Conservation (phyloP, 2,329 filamentous ascomycete species). For the Herpomyces periplanetae region DNA sequence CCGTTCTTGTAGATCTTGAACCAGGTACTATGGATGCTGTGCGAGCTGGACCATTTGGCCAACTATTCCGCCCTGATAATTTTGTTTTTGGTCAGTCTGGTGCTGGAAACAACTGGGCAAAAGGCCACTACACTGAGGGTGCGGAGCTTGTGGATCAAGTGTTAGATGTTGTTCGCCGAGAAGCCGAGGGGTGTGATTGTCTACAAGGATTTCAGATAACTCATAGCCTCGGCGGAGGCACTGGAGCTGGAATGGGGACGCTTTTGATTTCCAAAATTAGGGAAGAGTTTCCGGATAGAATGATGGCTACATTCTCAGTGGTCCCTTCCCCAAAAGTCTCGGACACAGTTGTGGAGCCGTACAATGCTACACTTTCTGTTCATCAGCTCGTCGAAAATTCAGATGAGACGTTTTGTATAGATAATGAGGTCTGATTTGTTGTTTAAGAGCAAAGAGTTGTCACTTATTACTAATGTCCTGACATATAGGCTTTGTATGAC, state of each 20-base stretch:
- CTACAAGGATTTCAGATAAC: conserved; percentile 99
- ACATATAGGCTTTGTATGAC: conserved; percentile 46
- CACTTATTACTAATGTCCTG: conserved; percentile 3
- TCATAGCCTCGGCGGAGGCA: conserved; percentile 98
- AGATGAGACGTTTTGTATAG: conserved; percentile 98
- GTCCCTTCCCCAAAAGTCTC: conserved; percentile 97
- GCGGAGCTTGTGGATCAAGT: conserved; percentile 94
- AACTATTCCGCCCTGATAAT: conserved; percentile 99
- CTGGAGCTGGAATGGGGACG: conserved; percentile 98
- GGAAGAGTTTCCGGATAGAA: conserved; percentile 97
- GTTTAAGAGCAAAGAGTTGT: conserved; percentile 1
- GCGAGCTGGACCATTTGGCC: conserved; percentile 82
- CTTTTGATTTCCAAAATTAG: conserved; percentile 99
- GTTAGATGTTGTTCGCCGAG: conserved; percentile 85
- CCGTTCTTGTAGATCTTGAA: conserved; percentile 95
- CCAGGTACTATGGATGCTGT: conserved; percentile 98
- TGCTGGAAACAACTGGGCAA: conserved; percentile 99
- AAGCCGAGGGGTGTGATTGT: conserved; percentile 96
- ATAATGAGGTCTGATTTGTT: conserved; percentile 34
- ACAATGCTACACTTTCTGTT: conserved; percentile 94
- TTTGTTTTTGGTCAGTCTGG: conserved; percentile 98
- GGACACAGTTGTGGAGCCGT: conserved; percentile 95
- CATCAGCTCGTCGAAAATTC: conserved; percentile 99
- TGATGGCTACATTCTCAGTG: conserved; percentile 99
- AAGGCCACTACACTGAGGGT: conserved; percentile 99